phyloP scores from a whole-genome alignment of 1,139 yeast genomes.

The Magnusiomyces ingens region DNA sequence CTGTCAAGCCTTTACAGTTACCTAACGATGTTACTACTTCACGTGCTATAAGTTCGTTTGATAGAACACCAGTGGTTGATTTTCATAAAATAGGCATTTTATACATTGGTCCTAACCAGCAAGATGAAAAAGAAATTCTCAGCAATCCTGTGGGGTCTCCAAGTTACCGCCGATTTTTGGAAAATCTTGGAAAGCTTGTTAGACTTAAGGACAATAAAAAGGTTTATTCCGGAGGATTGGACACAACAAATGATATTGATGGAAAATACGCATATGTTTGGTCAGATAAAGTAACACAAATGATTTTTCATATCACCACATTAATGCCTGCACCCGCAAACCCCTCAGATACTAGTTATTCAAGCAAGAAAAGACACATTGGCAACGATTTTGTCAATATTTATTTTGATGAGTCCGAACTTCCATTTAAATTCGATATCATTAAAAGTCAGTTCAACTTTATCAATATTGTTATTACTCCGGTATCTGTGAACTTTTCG shows the following conservation, averaged over 20 bases:
- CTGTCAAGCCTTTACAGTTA: conserved; percentile 37
- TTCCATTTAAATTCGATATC: conserved; percentile 61
- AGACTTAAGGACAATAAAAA: conserved; percentile 48
- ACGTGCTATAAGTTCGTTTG: conserved; percentile 60
- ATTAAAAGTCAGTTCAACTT: conserved; percentile 78
- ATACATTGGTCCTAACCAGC: conserved; percentile 65
- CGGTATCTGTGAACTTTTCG: conserved; percentile 39
- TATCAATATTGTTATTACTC: conserved; percentile 69
- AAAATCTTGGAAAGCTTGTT: conserved; percentile 52
- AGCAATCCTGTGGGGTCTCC: conserved; percentile 59
- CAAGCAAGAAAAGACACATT: conserved; percentile 72
- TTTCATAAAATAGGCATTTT: conserved; percentile 74
- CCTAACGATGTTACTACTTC: conserved; percentile 44
- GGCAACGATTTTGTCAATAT: conserved; percentile 82
- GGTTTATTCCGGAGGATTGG: conserved; percentile 75
- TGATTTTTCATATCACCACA: conserved; percentile 73
- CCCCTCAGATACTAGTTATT: conserved; percentile 40
- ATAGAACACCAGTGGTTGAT: conserved; percentile 71
- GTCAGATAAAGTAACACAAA: conserved; percentile 64
- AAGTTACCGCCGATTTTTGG: conserved; percentile 53
- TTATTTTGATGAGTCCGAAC: conserved; percentile 68
- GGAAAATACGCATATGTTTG: conserved; percentile 73
- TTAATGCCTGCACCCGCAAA: conserved; percentile 56
- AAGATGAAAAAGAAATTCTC: conserved; percentile 56
- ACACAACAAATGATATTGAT: conserved; percentile 58